Evolutionary conservation across 176 grass and related monocot species (phyloP), one percentile per base, ranked within the genome.

Genomic region (Poa annua): DNA sequence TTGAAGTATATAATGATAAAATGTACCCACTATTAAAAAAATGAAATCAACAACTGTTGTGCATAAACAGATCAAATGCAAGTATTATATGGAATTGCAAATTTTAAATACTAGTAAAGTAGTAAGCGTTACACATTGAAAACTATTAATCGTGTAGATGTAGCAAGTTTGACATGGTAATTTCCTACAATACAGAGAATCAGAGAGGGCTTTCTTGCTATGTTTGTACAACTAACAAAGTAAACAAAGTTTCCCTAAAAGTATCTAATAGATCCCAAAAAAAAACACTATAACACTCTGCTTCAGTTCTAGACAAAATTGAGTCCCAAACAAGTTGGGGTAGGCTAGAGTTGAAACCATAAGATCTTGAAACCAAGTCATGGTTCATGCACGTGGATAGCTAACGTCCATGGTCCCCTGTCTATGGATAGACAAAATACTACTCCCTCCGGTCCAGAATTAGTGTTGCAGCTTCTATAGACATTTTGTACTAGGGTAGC

Each of bases 1-100:
- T 71, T 73, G 20, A 45, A 75, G 59, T 69, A 83, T 41, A 48
- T 59, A 60, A 55, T n/a, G 54, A 71, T 78, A 57, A 59, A 85
- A 82, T 38, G 45, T 11, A 64, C 8, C 41, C 41, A 42, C 8
- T 42, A 42, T 41, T 72, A 44, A 1, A 33, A 64, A 3, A 34
- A 86, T 47, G 24, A 78, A 65, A 78, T 55, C 71, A 24, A 22
- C 44, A 77, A 71, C 24, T 80, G 56, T 22, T 77, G 26, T 47
- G 34, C 52, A 67, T 5, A 83, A 53, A 72, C 64, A 71, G 8
- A 12, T 78, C 4, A 53, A 85, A 72, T 26, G 21, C 49, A 53
- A 45, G 71, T 84, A 48, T 73, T 34, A 34, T 33, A 71, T 55
- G 24, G 4, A 72, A 71, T 8, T 75, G 25, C 56, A 26, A 64